Evolutionary conservation across 192 early-diverging fungal genomes (phyloP), one percentile per base, ranked within the genome.

Genomic region (Allomyces macrogynus): DNA sequence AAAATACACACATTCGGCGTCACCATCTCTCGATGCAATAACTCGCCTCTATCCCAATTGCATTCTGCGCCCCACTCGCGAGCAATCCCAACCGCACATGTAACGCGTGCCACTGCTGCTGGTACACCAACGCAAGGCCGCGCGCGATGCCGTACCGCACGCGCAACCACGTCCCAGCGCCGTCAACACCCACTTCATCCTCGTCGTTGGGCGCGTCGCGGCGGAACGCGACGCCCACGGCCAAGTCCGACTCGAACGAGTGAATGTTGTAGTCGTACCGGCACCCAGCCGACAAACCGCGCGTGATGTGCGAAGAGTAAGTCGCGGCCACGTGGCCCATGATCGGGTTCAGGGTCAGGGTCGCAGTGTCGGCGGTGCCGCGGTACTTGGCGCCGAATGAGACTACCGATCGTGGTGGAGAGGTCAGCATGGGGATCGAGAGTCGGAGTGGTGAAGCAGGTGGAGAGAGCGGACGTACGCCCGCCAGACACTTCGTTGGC

Each of bases 261-360:
- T 92, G 95, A 11, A 89, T 80, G 62, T 93, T 95, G 71, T 94
- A 89, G 63, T 92, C 86, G 73, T 92, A 98, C 23, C 89, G 79
- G 2, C 89, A 86, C 42, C 91, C 81, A 62, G 92, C 76, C 14
- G 79, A 81, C 43, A 89, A 66, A 26, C 81, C 77, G 4, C 78
- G 77, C 26, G 80, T 78, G 23, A 95, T 78, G 65, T 87, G 84
- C 22, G 89, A 83, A 0, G 87, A 85, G 80, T 91, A 95, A 7
- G 87, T 81, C 25, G 87, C 74, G 44, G 88, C 84, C 68, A 92
- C 71, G 68, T 95, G 91, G 40, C 95, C 95, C 85, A 97, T 92
- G 69, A 94, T 86, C 16, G 92, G 93, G 65, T 91, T 97, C 42
- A 87, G 67, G 11, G 87, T 79, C 64, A 91, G 84, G 4, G 90